A percentile compares a stretch with the other conserved stretches of the same genome.
phyloP scores from a whole-genome alignment of 208 protist genomes.

The Acanthamoeba comandoni region DNA sequence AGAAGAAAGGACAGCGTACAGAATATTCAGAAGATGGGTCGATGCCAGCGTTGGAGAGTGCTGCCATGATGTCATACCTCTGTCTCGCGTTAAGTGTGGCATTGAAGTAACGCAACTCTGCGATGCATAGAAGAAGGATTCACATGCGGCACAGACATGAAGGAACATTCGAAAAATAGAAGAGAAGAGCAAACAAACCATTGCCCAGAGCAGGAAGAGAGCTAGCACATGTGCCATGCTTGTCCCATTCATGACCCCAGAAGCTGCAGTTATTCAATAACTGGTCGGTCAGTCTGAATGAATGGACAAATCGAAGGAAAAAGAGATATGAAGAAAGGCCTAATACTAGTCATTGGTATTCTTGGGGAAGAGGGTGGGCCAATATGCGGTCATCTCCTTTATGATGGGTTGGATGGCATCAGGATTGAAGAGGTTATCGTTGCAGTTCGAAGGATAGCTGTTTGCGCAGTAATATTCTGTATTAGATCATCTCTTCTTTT shows the following conservation, averaged over 20 bases:
- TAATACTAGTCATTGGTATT: slow-evolving; percentile 52
- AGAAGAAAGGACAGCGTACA: no score
- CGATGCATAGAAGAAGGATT: background rate
- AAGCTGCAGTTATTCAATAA: no score
- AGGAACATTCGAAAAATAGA: background rate
- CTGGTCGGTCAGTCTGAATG: no score
- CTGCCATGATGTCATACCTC: slow-evolving; percentile 28
- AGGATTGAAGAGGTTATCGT: slow-evolving; percentile 20
- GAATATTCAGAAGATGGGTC: slow-evolving; percentile 16
- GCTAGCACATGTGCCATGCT: slow-evolving; percentile 70
- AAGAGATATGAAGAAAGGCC: no score
- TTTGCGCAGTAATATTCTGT: no score
- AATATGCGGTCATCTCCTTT: slow-evolving; percentile 44
- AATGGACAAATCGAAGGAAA: no score
- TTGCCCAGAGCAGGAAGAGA: slow-evolving; percentile 1
- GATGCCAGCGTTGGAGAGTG: slow-evolving; percentile 56
- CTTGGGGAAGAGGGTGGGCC: slow-evolving; percentile 55
- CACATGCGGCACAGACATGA: background rate
- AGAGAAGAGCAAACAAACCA: background rate
- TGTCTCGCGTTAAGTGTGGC: slow-evolving; percentile 28
- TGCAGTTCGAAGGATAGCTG: slow-evolving; percentile 53
- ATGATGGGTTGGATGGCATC: slow-evolving; percentile 32
- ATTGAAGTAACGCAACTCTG: slow-evolving; percentile 69
- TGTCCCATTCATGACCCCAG: slow-evolving; percentile 70
- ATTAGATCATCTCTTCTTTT: no score